Percentiles rank a stretch among this genome's conserved stretches.
Conservation (phyloP, 192 early-diverging fungal species). For the Piromyces sp. region DNA sequence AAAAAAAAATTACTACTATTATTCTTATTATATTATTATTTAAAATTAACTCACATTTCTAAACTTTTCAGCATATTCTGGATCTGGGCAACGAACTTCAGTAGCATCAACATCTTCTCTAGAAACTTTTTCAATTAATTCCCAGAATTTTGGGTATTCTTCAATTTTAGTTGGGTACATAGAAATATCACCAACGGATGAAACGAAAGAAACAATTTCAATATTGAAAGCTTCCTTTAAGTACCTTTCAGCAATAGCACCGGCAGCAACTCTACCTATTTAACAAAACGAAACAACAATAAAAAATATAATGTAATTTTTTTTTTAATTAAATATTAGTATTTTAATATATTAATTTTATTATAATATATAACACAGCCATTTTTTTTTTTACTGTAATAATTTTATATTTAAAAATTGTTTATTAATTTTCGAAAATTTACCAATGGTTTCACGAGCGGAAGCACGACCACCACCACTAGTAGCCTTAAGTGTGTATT, state of each 20-base stretch:
- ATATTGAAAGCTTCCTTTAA: slow-evolving; percentile 56
- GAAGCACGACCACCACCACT: slow-evolving; percentile 84
- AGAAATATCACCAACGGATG: slow-evolving; percentile 62
- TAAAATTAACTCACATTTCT: slow-evolving; percentile 36
- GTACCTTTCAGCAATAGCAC: slow-evolving; percentile 97
- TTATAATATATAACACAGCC: too few relatives aligned
- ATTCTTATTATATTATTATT: background rate
- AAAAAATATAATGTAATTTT: too few relatives aligned
- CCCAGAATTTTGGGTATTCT: slow-evolving; percentile 31
- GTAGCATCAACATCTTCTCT: slow-evolving; percentile 62
- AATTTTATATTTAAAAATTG: background rate
- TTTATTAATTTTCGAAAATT: background rate
- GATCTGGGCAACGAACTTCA: slow-evolving; percentile 79
- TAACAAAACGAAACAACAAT: too few relatives aligned
- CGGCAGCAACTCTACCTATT: slow-evolving; percentile 79
- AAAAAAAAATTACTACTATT: too few relatives aligned
- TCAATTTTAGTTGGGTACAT: slow-evolving; percentile 42
- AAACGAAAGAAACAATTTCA: slow-evolving; percentile 90
- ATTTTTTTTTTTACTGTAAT: too few relatives aligned
- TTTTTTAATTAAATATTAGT: too few relatives aligned
- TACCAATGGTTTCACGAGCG: slow-evolving; percentile 88
- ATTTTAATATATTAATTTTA: too few relatives aligned
- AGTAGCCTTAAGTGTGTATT: slow-evolving; percentile 89
- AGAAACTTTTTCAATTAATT: slow-evolving; percentile 43
- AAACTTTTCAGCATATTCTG: slow-evolving; percentile 53